Evolutionary conservation across 345 rosid genomes (phyloP), one percentile per base, ranked within the genome.

Genomic region (Euphorbia peplus): DNA sequence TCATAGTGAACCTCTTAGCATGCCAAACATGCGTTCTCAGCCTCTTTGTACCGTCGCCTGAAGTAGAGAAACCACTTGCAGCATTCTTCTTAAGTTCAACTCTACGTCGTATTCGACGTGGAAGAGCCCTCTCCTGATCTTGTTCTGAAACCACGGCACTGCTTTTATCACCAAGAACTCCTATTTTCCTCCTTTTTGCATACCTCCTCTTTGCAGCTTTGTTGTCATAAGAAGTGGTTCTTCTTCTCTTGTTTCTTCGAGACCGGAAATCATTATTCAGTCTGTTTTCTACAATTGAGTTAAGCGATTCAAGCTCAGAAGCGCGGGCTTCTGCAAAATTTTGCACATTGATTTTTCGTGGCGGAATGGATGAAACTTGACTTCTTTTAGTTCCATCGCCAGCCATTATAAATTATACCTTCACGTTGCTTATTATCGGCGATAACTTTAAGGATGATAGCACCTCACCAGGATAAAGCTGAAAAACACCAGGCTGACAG

Each of bases 1-100:
- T 63, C 96, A 93, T 91, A 10, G 83, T 82, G 65, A 93, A 91
- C 22, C 97, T 86, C 82, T 93, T 93, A 6, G 95, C 88, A 70
- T 86, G 92, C 98, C 98, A 93, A 54, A 93, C 85, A 75, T 93
- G 98, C 11, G 97, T 93, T 71, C 95, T 88, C 60, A 89, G 77
- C 72, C 97, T 84, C 90, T 82, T 93, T 6, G 97, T 91, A 47
- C 92, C 95, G 65, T 93, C 97, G 11, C 91, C 88, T 7, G 96
- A 85, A 72, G 85, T 72, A 76, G 71, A 30, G 63, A 88, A 91
- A 7, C 92, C 98, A 37, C 70, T 78, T 53, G 67, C 68, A 16
- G 85, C 83, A 74, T 89, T 93, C 80, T 66, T 82, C 76, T 67
- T 84, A 63, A 87, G 84, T 64, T 88, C 90, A 51, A 81, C 32